These are phyloP conservation scores for Fusarium veterinarium DNA, from an alignment of 2,329 filamentous ascomycete species.

Conservation along the genomic window DNA sequence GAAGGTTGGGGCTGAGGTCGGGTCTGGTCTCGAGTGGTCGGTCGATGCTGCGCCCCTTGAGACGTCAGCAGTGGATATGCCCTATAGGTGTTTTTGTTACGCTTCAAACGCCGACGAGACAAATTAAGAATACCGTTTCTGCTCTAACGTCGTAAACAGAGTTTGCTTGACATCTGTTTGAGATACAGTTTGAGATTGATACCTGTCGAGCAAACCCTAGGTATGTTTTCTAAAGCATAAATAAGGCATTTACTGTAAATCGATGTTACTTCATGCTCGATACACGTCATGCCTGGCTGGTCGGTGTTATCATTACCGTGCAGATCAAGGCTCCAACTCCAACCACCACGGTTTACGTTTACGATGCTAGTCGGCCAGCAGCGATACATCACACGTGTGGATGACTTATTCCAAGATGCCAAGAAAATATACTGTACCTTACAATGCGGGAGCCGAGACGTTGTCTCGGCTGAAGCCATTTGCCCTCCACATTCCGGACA, in stretches of 20 bases:
- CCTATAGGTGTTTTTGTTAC: conserved; percentile 9
- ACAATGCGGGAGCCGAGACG: conserved; percentile 10
- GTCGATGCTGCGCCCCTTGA: conserved; percentile 42
- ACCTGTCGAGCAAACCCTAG: neutral
- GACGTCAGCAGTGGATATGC: conserved; percentile 44
- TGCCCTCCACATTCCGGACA: conserved; percentile 7
- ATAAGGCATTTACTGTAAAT: neutral
- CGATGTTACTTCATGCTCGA: neutral
- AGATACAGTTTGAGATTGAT: conserved; percentile 15
- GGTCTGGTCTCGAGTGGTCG: neutral
- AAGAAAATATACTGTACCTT: neutral
- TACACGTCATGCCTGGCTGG: conserved; percentile 15
- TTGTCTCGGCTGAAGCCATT: conserved; percentile 3
- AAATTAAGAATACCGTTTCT: conserved; percentile 11
- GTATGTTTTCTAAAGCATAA: neutral
- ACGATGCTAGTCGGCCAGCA: neutral
- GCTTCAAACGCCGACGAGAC: conserved; percentile 32
- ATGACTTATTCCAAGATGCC: conserved; percentile 6
- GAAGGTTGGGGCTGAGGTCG: neutral
- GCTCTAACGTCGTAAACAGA: conserved; percentile 2
- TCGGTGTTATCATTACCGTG: conserved; percentile 1
- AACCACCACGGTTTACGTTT: conserved; percentile 3
- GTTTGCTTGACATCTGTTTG: conserved; percentile 1
- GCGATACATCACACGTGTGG: neutral
- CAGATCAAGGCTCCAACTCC: conserved; percentile 21